Evolutionary conservation across 2,329 filamentous ascomycete species (phyloP), one percentile per base, ranked within the genome.

Genomic region (Didymella sp.): DNA sequence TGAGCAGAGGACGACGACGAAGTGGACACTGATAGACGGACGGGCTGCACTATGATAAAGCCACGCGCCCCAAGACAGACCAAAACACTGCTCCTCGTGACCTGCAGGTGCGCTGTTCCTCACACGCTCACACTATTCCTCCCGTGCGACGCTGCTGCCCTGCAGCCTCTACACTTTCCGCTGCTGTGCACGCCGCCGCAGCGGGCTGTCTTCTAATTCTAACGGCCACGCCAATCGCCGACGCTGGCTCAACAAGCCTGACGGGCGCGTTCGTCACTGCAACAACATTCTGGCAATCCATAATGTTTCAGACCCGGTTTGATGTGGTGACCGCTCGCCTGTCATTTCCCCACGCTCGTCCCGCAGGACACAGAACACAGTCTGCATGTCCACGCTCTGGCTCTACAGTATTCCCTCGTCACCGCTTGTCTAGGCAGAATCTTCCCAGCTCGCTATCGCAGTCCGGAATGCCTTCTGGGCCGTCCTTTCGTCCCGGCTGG

Each of bases 311-410:
- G 54, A 38, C 30, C 42, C 22, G 24, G 42, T 33, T 55, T 38
- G 42, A 56, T 45, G 41, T 49, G 38, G 41, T 44, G 8, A 38
- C 11, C 41, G 35, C 27, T 51, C 42, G 44, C 57, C 57, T 56
- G 53, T 49, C 52, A 46, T 56, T 56, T 59, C 57, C 57, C 56
- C 51, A 51, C 44, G 41, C 38, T 46, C 30, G 30, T 52, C 44
- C 56, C 38, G 43, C 44, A 54, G 45, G 40, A 51, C 41, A 35
- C 51, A 45, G 27, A 11, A 24, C 15, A 28, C 41, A 28, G 24
- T 28, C 41, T 43, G 24, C n/a, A 25, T 24, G 24, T 43, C n/a
- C 17, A 13, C 25, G 27, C 27, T 31, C 35, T 28, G 25, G 46
- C 31, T 31, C 30, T 24, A 15, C 38, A n/a, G 38, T 41, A 22